These are phyloP conservation scores for Astraeus odoratus DNA, from an alignment of 768 basidiomycete species.

Conservation along the genomic window DNA sequence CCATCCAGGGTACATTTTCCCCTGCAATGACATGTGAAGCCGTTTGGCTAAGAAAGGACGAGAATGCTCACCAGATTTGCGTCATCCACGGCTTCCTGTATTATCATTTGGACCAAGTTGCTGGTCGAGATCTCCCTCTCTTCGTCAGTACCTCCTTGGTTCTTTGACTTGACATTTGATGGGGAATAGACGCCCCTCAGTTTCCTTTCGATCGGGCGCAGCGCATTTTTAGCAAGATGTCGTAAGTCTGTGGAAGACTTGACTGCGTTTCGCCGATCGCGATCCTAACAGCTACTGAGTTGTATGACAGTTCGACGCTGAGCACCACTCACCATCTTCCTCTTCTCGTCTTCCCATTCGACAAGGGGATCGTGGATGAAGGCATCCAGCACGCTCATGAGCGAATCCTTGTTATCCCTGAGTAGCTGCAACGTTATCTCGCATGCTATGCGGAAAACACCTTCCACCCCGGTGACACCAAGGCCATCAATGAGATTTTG, in stretches of 20 bases:
- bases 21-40: slow-evolving; percentile 36
- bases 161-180: slow-evolving; percentile 36
- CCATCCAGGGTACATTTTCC: slow-evolving; percentile 90
- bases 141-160: slow-evolving; percentile 19
- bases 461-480: slow-evolving; percentile 91
- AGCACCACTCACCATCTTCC: slow-evolving; percentile 43
- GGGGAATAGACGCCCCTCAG: slow-evolving; percentile 63
- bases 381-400: slow-evolving; percentile 94
- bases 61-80: slow-evolving; percentile 53
- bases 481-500: slow-evolving; percentile 90
- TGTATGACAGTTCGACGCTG: slow-evolving; percentile 1
- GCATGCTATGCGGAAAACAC: slow-evolving; percentile 85
- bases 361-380: slow-evolving; percentile 96
- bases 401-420: slow-evolving; percentile 82
- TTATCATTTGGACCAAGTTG: slow-evolving; percentile 86
- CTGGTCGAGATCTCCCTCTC: slow-evolving; percentile 58
- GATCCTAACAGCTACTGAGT: slow-evolving; percentile 33
- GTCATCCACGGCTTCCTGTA: slow-evolving; percentile 77
- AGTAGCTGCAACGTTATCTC: slow-evolving; percentile 86
- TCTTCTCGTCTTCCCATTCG: slow-evolving; percentile 87
- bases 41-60: neutral
- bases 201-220: slow-evolving; percentile 80
- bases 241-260: slow-evolving; percentile 51
- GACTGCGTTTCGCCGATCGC: slow-evolving; percentile 38
- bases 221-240: slow-evolving; percentile 63